A percentile compares a stretch with the other conserved stretches of the same genome.
These are phyloP conservation scores for Coniochaeta pulveracea DNA, from an alignment of 2,329 filamentous ascomycete genomes.

Conservation along the genomic window DNA sequence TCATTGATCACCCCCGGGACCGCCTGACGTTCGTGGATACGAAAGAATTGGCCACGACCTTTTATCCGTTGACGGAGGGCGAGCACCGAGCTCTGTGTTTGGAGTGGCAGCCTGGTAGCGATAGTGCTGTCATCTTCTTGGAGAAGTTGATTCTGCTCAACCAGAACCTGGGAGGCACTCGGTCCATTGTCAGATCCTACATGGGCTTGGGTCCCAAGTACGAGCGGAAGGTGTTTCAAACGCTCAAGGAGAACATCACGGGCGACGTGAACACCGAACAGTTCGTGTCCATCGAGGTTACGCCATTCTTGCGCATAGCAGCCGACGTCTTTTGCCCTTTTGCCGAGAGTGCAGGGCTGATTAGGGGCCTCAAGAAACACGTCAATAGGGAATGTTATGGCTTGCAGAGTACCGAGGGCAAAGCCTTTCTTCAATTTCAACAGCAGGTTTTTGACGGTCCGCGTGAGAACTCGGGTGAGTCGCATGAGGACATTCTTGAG, in stretches of 20 bases:
- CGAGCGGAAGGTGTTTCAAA: slow-evolving; percentile 38
- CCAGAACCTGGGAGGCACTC: slow-evolving; percentile 39
- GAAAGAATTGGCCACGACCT: too few relatives aligned
- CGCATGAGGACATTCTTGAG: slow-evolving; percentile 16
- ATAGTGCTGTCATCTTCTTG: slow-evolving; percentile 40
- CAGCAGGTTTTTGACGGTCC: slow-evolving; percentile 20
- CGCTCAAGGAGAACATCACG: slow-evolving; percentile 42
- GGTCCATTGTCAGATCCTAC: slow-evolving; percentile 45
- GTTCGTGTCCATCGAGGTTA: slow-evolving; percentile 28
- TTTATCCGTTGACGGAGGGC: too few relatives aligned
- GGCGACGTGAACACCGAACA: slow-evolving; percentile 24
- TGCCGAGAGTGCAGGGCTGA: slow-evolving; percentile 21
- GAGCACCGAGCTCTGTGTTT: too few relatives aligned
- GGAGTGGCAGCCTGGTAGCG: too few relatives aligned
- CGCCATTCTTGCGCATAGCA: slow-evolving; percentile 47
- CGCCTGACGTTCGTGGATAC: too few relatives aligned
- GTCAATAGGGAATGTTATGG: slow-evolving; percentile 29
- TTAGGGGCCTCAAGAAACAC: slow-evolving; percentile 29
- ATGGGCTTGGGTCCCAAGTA: slow-evolving; percentile 38
- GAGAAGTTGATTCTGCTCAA: slow-evolving; percentile 56
- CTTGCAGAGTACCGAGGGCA: slow-evolving; percentile 35
- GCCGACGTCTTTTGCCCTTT: slow-evolving; percentile 35
- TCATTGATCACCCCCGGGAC: slow-evolving; percentile 10
- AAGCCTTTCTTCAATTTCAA: slow-evolving; percentile 34
- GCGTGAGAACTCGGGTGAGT: slow-evolving; percentile 17